Base-by-base conservation (phyloP, 2,329 filamentous ascomycete genomes). In the Cercospora sp. region DNA sequence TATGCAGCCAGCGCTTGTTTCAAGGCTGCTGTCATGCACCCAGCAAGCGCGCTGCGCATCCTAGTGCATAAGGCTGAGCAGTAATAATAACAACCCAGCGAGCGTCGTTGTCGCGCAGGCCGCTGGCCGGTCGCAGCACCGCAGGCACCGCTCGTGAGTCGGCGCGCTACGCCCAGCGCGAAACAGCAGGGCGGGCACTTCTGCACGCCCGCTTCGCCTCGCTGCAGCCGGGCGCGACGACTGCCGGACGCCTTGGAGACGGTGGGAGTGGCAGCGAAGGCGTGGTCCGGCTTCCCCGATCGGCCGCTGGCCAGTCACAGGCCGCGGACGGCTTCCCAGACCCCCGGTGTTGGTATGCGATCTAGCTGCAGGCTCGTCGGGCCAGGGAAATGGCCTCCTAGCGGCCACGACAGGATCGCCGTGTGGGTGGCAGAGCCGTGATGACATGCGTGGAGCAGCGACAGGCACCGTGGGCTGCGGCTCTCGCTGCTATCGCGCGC, bases 131-230 rank as follows among this genome's bases (percentile, higher is more conserved):
- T 39, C 28, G 48, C 30, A 58, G 51, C 62, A 55, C 53, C 42
- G 59, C 64, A 63, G 58, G 64, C 64, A 57, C 59, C 64, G 64
- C 62, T 58, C 26, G 33, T 30, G 33, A 42, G 36, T 62, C 36
- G 33, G 39, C 26, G 33, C 53, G 53, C 45, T 23, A 51, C 45
- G 45, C 45, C 20, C 16, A 20, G 42, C 18, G 51, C 60, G 60
- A 63, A 63, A 33, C 60, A 26, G 12, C 33, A 31, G 45, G n/a
- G 23, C 28, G 23, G n/a, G 39, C 30, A 28, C 65, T 60, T 26
- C 65, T 67, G 66, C 67, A 64, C 60, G 63, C 18, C 66, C 63
- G 66, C 69, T 65, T 65, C 66, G 69, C 66, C 66, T 66, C 64
- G 68, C 62, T 63, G 61, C 66, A 61, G 60, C 63, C 57, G 39